Evolutionary conservation across 2,329 filamentous ascomycete genomes (phyloP).

Genomic region (Aspergillus arachidicola): DNA sequence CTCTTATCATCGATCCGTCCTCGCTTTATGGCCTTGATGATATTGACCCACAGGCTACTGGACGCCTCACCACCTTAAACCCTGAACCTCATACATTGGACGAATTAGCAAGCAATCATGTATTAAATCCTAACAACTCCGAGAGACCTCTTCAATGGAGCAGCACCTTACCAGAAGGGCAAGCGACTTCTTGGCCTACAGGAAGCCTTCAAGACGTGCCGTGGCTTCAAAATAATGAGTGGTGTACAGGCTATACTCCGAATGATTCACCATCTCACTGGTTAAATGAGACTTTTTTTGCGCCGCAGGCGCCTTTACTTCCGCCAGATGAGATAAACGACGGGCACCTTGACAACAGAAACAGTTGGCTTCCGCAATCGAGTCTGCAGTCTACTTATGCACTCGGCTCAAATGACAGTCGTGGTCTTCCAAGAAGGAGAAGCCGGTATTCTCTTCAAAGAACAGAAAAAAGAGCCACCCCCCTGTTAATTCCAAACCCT

Average conservation of each 20-base stretch:
- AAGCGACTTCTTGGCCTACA: neutral
- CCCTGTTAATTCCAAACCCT: neutral
- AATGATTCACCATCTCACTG: neutral
- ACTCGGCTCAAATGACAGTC: neutral
- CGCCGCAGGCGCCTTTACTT: neutral
- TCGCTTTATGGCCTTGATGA: neutral
- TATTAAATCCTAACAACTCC: neutral
- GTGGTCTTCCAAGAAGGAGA: neutral
- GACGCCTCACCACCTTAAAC: neutral
- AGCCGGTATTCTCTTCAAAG: neutral
- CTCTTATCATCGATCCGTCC: neutral
- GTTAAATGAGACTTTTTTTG: neutral
- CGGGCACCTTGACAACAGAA: neutral
- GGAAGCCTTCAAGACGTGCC: neutral
- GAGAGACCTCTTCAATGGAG: neutral
- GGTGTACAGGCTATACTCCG: neutral
- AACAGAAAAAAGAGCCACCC: neutral
- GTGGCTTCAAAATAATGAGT: neutral
- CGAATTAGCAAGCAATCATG: neutral
- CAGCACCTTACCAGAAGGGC: neutral
- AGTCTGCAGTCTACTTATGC: neutral
- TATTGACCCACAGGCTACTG: neutral
- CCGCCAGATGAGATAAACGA: neutral
- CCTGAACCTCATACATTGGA: neutral
- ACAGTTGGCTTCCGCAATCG: neutral